phyloP scores from a whole-genome alignment of 2,329 filamentous ascomycete species.

The Epichloe amarillans region DNA sequence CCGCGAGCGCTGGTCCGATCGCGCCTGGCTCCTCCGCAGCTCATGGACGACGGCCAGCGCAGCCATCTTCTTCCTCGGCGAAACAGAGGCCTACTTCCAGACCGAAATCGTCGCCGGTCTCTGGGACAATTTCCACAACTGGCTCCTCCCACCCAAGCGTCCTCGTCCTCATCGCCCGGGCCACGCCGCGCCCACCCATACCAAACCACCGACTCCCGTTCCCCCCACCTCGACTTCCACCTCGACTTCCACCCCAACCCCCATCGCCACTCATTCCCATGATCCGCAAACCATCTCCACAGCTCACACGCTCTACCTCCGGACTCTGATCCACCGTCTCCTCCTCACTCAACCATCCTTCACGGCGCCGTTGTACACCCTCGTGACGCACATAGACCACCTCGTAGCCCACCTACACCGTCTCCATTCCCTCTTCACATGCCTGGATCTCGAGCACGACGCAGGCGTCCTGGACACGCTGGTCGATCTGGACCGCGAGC shows the following conservation, averaged over 20 bases:
- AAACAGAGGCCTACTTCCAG: slow-evolving; percentile 79
- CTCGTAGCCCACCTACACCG: slow-evolving; percentile 66
- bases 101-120: slow-evolving; percentile 73
- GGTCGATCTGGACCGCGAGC: slow-evolving; percentile 58
- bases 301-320: slow-evolving; percentile 67
- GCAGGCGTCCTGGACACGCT: slow-evolving; percentile 69
- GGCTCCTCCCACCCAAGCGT: slow-evolving; percentile 44
- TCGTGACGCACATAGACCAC: slow-evolving; percentile 66
- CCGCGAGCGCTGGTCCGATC: slow-evolving; percentile 48
- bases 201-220: background rate
- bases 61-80: slow-evolving; percentile 77
- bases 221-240: background rate
- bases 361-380: slow-evolving; percentile 49
- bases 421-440: slow-evolving; percentile 62
- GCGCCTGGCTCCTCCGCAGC: slow-evolving; percentile 58
- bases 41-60: slow-evolving; percentile 86
- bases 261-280: slow-evolving; percentile 24
- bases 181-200: background rate
- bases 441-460: slow-evolving; percentile 69
- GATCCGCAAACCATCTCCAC: slow-evolving; percentile 76
- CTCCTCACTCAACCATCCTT: slow-evolving; percentile 52
- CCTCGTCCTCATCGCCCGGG: background rate
- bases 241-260: background rate
- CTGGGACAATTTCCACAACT: slow-evolving; percentile 66
- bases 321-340: slow-evolving; percentile 50